Base-by-base conservation (phyloP, 2,329 filamentous ascomycete genomes). In the Xylaria polymorpha region DNA sequence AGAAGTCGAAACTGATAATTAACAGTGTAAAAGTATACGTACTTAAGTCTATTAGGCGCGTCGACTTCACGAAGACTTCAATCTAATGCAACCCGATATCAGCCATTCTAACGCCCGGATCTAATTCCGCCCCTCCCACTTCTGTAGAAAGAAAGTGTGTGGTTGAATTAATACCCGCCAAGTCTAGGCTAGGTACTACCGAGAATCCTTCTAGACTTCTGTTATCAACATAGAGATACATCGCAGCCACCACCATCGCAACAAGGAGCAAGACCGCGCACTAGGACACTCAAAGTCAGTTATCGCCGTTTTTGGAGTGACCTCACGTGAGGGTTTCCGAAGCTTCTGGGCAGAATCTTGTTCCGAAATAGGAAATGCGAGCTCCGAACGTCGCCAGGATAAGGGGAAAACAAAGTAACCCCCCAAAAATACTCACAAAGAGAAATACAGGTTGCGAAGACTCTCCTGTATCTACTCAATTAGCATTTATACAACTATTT, bases 211-310 rank as follows among this genome's bases (percentile, higher is more conserved):
- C 25, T 15, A 51, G 56, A 14, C 29, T 44, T 15, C n/a, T 18
- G 6, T 39, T 57, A 20, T 51, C 50, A 39, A 53, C 50, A 15
- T 64, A 35, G 32, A 67, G 55, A 55, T 60, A 64, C 37, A 60
- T 55, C 14, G 43, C 35, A 6, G 62, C 66, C n/a, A 68, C 70
- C 9, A 76, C 20, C 12, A 71, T 72, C 10, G 76, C 75, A 9
- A 72, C 35, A 4, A 77, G 53, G 18, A 77, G 72, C 22, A 77
- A 43, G 2, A 22, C 66, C 3, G 73, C 74, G 51, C 72, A 77
- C 48, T 51, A n/a, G 25, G 48, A 51, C 15, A 51, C 6, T 32
- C 25, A 32, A 29, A 51, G 48, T 51, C 20, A 51, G 48, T 32
- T 51, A 51, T 51, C 25, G 25, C 46, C 46, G 10, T 48, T 48